These are phyloP conservation scores for Diversispora eburnea DNA, from an alignment of 192 early-diverging fungal species.

Conservation along the genomic window DNA sequence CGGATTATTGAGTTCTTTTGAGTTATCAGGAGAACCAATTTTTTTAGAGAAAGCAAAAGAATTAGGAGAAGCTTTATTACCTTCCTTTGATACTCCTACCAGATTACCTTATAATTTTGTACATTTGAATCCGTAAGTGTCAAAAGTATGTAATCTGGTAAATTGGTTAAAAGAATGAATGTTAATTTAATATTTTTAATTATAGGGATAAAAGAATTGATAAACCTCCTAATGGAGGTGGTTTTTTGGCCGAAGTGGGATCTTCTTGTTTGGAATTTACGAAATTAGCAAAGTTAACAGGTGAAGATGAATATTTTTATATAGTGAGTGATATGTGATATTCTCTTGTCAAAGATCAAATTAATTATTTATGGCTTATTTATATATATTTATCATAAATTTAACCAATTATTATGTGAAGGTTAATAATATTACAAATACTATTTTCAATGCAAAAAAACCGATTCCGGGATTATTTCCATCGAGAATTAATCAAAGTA, in stretches of 20 bases:
- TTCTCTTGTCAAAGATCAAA: background rate
- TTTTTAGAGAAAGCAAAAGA: slow-evolving; percentile 70
- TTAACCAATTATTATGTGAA: slow-evolving; percentile 15
- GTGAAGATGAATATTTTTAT: slow-evolving; percentile 63
- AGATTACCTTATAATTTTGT: slow-evolving; percentile 62
- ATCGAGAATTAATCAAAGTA: slow-evolving; percentile 42
- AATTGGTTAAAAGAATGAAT: no score
- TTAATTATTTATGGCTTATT: no score
- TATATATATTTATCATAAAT: background rate
- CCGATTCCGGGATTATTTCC: slow-evolving; percentile 58
- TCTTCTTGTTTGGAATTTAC: slow-evolving; percentile 80
- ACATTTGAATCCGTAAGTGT: no score
- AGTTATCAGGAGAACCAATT: slow-evolving; percentile 66
- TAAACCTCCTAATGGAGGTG: no score
- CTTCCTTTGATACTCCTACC: slow-evolving; percentile 69
- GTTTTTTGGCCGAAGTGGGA: slow-evolving; percentile 65
- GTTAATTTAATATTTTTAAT: no score
- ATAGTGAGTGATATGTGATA: slow-evolving; percentile 34
- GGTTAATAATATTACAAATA: slow-evolving; percentile 57
- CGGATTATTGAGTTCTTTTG: slow-evolving; percentile 80
- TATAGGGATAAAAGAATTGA: no score
- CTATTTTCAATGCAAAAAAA: slow-evolving; percentile 42
- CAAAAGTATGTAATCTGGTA: no score
- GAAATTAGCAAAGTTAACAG: slow-evolving; percentile 75
- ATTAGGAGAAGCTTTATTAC: slow-evolving; percentile 62